A percentile compares a stretch with the other conserved stretches of the same genome.
Conservation (phyloP, 805 yeast genomes). For the Metschnikowia picachoensis region DNA sequence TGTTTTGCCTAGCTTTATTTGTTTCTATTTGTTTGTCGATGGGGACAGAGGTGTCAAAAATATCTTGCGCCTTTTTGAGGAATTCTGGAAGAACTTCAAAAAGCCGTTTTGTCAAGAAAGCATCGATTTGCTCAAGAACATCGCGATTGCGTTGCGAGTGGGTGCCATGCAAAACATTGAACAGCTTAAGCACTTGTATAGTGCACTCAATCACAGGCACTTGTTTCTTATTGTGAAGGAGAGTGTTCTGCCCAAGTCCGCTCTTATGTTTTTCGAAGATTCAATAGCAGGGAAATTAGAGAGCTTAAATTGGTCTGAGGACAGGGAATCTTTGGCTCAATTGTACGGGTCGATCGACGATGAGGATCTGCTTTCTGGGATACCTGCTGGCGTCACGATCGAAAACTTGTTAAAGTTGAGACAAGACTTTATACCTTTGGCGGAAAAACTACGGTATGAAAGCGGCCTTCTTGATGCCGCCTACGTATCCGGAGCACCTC, state of each 20-base stretch:
- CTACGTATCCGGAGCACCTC: slow-evolving; percentile 11
- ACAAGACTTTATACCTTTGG: slow-evolving; percentile 22
- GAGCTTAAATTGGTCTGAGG: neutral
- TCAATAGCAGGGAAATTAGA: slow-evolving; percentile 6
- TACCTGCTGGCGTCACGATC: slow-evolving; percentile 56
- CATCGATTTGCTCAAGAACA: slow-evolving; percentile 19
- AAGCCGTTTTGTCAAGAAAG: slow-evolving; percentile 3
- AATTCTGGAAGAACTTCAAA: slow-evolving; percentile 2
- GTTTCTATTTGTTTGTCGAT: slow-evolving; percentile 19
- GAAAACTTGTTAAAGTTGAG: slow-evolving; percentile 46
- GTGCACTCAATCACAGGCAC: slow-evolving; percentile 23
- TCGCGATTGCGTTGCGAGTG: slow-evolving; percentile 34
- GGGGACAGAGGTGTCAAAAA: slow-evolving; percentile 8
- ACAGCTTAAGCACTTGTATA: slow-evolving; percentile 27
- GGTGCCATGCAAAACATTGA: slow-evolving; percentile 31
- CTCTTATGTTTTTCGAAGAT: slow-evolving; percentile 50
- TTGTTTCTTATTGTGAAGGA: slow-evolving; percentile 31
- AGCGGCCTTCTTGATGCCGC: slow-evolving; percentile 55
- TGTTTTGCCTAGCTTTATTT: slow-evolving; percentile 25
- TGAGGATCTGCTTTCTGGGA: slow-evolving; percentile 59
- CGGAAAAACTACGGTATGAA: slow-evolving; percentile 47
- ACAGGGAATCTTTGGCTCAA: slow-evolving; percentile 8
- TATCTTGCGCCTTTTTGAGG: neutral
- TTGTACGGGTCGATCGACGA: slow-evolving; percentile 57
- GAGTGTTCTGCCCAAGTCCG: slow-evolving; percentile 36